Evolutionary conservation across 441 rosid species (phyloP), one percentile per base, ranked within the genome.

Genomic region (Erodium texanum): DNA sequence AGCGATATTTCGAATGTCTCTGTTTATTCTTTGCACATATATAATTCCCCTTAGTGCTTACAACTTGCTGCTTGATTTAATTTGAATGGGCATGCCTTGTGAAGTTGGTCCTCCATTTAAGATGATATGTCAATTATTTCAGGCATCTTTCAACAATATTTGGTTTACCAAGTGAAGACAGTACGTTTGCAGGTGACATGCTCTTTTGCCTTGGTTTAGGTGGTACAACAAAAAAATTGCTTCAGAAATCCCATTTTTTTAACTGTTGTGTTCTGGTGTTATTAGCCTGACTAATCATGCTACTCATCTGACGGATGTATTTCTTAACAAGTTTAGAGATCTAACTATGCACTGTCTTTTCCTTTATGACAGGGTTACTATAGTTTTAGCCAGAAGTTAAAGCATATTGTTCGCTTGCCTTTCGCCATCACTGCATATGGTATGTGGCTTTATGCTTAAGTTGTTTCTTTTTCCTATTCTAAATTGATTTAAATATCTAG

Each of bases 361-460:
- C 81, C 70, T 45, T 69, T 61, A 70, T 68, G 67, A 77, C 73
- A 93, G 93, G 97, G 97, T 62, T 93, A 93, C 75, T 93, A 90
- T 79, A 90, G 95, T 84, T 93, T 90, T 86, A 93, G 98, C 80
- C 95, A 91, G 86, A 93, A 93, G 82, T 77, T 93, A 82, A 90
- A 93, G 94, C 90, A 93, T 78, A 76, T 93, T 75, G 97, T 90
- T 71, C 95, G 93, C 48, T 82, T 90, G 56, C 95, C 97, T 41
- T 93, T 93, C 79, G 96, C 97, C 66, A 82, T 90, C 66, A 80
- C 89, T 74, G 87, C 97, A 19, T 90, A 93, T 78, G 98, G 97
- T 90, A 80, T 70, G 77, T 70, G 64, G 7, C 70, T 58, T 11
- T 48, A 15, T 15, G 24, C 18, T 64, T 32, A 41, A 59, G 10